Evolutionary conservation across 192 early-diverging fungal species (phyloP).

Genomic region (Piromyces finnis): DNA sequence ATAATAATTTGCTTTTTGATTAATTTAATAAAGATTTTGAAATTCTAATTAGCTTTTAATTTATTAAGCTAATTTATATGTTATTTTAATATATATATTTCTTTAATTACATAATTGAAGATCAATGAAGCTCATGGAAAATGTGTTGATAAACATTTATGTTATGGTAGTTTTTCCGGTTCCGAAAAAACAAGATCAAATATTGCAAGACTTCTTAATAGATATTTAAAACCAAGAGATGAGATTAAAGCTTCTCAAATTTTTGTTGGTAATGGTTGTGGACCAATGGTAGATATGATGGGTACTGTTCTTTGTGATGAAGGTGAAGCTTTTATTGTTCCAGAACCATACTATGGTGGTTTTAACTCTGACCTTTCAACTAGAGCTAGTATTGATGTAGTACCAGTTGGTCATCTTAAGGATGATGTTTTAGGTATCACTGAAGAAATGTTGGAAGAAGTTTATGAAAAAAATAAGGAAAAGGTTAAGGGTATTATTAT

Average conservation of each 20-base stretch:
- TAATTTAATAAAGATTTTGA: too few species aligned
- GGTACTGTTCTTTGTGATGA: constrained; percentile 39
- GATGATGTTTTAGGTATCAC: constrained; percentile 11
- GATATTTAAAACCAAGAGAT: constrained; percentile 27
- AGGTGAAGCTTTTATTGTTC: constrained; percentile 56
- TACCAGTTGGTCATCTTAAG: constrained; percentile 23
- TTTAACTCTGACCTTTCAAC: constrained; percentile 17
- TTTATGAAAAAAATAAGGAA: constrained; percentile 15
- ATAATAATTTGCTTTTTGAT: too few species aligned
- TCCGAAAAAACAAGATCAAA: constrained; percentile 24
- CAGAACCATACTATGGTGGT: constrained; percentile 58
- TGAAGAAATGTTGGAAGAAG: constrained; percentile 22
- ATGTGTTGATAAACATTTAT: constrained; percentile 3
- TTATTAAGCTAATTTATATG: too few species aligned
- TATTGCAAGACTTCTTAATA: constrained; percentile 46
- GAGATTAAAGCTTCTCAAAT: constrained; percentile 30
- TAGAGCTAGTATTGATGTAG: constrained; percentile 22
- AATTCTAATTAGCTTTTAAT: too few species aligned
- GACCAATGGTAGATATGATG: constrained; percentile 42
- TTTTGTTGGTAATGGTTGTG: constrained; percentile 44
- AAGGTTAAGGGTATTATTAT: constrained; percentile 40
- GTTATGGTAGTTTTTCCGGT: constrained; percentile 33
- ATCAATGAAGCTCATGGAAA: too few species aligned
- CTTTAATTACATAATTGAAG: neutral
- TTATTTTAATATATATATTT: too few species aligned